Evolutionary conservation across 129 eudicot genomes (phyloP).

Genomic region (Heracleum sosnowskyi): DNA sequence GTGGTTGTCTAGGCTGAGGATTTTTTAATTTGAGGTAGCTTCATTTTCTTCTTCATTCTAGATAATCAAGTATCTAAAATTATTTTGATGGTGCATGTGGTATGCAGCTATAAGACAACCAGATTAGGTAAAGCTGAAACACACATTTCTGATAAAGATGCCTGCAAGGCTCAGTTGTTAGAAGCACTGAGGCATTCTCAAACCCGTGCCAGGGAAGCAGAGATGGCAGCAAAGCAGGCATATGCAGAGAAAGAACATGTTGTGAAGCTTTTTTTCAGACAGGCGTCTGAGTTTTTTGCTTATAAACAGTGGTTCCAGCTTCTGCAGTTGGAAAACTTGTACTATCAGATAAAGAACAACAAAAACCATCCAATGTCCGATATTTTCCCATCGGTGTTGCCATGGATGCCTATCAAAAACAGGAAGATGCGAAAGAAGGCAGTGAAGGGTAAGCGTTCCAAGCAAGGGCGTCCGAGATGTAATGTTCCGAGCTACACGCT

Average conservation of each 20-base stretch:
- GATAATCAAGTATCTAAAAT: background rate
- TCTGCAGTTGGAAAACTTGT: slow-evolving; percentile 71
- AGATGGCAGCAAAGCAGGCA: slow-evolving; percentile 80
- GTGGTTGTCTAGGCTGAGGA: background rate
- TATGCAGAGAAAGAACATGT: slow-evolving; percentile 69
- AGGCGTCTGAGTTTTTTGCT: slow-evolving; percentile 78
- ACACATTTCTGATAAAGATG: slow-evolving; percentile 28
- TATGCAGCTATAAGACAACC: slow-evolving; percentile 18
- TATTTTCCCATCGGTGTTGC: slow-evolving; percentile 32
- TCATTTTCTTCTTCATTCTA: background rate
- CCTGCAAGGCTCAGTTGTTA: slow-evolving; percentile 52
- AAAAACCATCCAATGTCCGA: slow-evolving; percentile 23
- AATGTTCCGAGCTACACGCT: slow-evolving; percentile 44
- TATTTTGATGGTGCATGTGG: slow-evolving; percentile 9
- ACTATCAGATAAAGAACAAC: slow-evolving; percentile 41
- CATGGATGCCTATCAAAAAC: slow-evolving; percentile 47
- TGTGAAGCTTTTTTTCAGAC: slow-evolving; percentile 66
- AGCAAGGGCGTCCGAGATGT: slow-evolving; percentile 19
- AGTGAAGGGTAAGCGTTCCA: slow-evolving; percentile 29
- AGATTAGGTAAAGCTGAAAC: slow-evolving; percentile 18
- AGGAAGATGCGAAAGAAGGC: slow-evolving; percentile 30
- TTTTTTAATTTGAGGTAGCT: background rate
- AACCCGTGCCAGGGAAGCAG: slow-evolving; percentile 96
- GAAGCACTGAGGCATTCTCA: slow-evolving; percentile 93
- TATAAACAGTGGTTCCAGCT: slow-evolving; percentile 89